phyloP scores from a whole-genome alignment of 164 flowering plant species.

The Nymphaea thermarum region DNA sequence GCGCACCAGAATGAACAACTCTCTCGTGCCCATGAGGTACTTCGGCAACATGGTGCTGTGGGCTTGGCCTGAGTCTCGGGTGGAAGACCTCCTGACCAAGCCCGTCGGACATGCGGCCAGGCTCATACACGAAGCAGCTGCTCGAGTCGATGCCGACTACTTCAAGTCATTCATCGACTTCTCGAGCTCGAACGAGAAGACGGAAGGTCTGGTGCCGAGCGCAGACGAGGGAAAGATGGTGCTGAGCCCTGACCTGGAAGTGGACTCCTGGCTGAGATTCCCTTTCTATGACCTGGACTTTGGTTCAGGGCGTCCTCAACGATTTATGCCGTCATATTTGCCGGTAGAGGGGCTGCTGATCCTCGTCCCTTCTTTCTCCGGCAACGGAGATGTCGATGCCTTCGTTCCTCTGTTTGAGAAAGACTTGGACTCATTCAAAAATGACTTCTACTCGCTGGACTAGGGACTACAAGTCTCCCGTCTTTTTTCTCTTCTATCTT shows the following conservation, averaged over 20 bases:
- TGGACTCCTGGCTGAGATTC: conserved; percentile 24
- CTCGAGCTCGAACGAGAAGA: conserved; percentile 9
- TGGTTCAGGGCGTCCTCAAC: conserved; percentile 19
- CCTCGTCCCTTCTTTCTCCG: conserved; percentile 19
- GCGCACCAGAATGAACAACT: conserved; percentile 13
- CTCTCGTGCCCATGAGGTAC: conserved; percentile 14
- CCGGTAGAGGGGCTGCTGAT: conserved; percentile 25
- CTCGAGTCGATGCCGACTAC: conserved; percentile 16
- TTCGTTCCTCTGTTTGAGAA: conserved; percentile 12
- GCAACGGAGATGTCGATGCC: conserved; percentile 26
- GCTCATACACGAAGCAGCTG: conserved; percentile 17
- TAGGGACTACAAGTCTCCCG: not conserved
- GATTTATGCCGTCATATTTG: conserved; percentile 18
- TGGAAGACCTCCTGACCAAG: conserved; percentile 14
- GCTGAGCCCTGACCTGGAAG: conserved; percentile 18
- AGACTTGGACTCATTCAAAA: conserved; percentile 13
- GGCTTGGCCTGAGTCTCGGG: conserved; percentile 21
- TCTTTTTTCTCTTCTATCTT: too few species aligned
- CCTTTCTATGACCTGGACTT: conserved; percentile 27
- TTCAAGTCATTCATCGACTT: conserved; percentile 25
- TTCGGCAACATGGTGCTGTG: conserved; percentile 26
- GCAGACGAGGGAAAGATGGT: conserved; percentile 11
- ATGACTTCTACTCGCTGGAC: conserved; percentile 16
- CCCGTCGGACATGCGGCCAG: conserved; percentile 15
- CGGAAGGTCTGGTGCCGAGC: conserved; percentile 16